These are phyloP conservation scores for Candolleomyces aberdarensis DNA, from an alignment of 768 basidiomycete genomes.

Conservation along the genomic window DNA sequence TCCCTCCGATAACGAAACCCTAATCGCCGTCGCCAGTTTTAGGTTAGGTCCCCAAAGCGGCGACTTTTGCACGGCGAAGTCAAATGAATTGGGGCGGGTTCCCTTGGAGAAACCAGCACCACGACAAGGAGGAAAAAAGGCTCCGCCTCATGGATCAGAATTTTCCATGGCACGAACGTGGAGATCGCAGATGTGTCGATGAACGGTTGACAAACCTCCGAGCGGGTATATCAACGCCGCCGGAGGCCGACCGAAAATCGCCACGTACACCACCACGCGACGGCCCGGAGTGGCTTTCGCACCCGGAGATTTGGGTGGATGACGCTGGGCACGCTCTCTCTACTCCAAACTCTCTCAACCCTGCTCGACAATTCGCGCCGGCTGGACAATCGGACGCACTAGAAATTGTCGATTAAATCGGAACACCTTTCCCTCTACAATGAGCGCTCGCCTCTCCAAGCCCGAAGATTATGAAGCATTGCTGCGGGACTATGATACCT, in stretches of 20 bases:
- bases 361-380: not conserved
- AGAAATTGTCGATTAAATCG: not conserved
- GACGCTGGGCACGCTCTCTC: not conserved
- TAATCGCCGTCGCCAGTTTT: not conserved
- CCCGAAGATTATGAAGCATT: conserved; percentile 45
- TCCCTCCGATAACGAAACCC: too few relatives aligned
- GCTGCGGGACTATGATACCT: conserved; percentile 78
- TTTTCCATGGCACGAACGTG: not conserved
- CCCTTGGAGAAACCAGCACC: not conserved
- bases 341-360: not conserved
- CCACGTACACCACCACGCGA: too few relatives aligned
- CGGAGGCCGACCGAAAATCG: too few relatives aligned
- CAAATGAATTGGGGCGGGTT: not conserved
- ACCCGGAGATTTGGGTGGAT: not conserved
- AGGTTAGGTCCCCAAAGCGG: not conserved
- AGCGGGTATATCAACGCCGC: too few relatives aligned
- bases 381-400: not conserved
- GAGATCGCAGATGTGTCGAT: not conserved
- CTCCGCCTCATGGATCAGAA: conserved; percentile 3
- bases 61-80: not conserved
- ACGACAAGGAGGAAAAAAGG: too few relatives aligned
- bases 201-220: not conserved
- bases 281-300: not conserved
- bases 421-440: conserved; percentile 11
- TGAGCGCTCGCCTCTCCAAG: conserved; percentile 38